phyloP scores from a whole-genome alignment of 306 rosid genomes.

The Abrus pulchellus region DNA sequence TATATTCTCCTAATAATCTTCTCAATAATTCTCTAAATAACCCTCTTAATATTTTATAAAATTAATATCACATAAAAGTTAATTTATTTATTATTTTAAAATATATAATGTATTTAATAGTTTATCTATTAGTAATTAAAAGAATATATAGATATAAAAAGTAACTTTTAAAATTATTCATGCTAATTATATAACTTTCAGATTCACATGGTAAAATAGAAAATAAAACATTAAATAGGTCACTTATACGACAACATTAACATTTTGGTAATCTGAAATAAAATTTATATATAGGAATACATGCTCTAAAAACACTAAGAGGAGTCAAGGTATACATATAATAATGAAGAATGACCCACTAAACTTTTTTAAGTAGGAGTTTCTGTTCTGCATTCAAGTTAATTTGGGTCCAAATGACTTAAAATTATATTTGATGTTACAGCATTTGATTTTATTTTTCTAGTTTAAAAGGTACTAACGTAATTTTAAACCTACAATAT shows the following conservation, averaged over 20 bases:
- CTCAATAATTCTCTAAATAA: no score
- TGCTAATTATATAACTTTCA: background rate
- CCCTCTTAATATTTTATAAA: no score
- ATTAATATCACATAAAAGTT: no score
- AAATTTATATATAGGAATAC: background rate
- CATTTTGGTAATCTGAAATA: background rate
- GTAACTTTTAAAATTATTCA: no score
- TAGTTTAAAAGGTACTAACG: conserved; percentile 8
- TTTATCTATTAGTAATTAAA: no score
- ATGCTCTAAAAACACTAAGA: background rate
- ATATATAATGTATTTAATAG: no score
- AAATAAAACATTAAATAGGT: background rate
- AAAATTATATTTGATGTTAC: background rate
- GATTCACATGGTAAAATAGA: background rate
- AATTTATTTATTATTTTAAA: no score
- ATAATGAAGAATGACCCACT: background rate
- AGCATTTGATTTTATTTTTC: background rate
- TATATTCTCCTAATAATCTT: no score
- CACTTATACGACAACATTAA: background rate
- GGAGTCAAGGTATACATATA: background rate
- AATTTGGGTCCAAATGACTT: conserved; percentile 10
- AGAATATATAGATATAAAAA: no score
- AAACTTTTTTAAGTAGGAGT: background rate
- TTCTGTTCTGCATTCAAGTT: background rate
- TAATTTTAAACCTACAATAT: background rate